phyloP scores from a whole-genome alignment of 257 asterid genomes.

The Ilex asprella region DNA sequence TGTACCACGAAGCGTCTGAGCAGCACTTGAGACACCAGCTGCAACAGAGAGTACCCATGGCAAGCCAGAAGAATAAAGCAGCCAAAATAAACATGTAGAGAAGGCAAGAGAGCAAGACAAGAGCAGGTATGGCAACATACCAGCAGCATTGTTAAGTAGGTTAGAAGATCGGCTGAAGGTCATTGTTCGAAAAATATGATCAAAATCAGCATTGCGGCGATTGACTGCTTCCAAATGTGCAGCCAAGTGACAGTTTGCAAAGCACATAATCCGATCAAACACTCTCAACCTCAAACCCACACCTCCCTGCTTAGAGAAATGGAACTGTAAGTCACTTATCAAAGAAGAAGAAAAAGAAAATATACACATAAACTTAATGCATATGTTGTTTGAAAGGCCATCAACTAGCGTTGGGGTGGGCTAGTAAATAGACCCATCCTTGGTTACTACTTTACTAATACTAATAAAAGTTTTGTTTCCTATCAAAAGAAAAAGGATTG shows the following conservation, averaged over 20 bases:
- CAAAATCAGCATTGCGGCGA: slow-evolving; percentile 83
- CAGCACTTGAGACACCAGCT: slow-evolving; percentile 87
- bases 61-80: slow-evolving; percentile 70
- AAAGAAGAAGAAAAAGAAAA: background rate
- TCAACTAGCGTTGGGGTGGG: too few species aligned
- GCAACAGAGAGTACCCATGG: slow-evolving; percentile 73
- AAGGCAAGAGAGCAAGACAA: slow-evolving; percentile 70
- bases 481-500: too few species aligned
- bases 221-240: slow-evolving; percentile 98
- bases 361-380: too few species aligned
- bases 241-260: slow-evolving; percentile 84
- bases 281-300: slow-evolving; percentile 95
- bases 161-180: slow-evolving; percentile 64
- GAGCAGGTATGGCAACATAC: slow-evolving; percentile 73
- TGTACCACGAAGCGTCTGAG: slow-evolving; percentile 71
- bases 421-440: too few species aligned
- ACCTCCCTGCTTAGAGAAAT: slow-evolving; percentile 63
- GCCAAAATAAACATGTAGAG: slow-evolving; percentile 64
- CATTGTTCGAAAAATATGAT: slow-evolving; percentile 82
- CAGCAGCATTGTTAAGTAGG: slow-evolving; percentile 57
- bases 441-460: too few species aligned
- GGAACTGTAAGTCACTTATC: background rate
- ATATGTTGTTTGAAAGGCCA: too few species aligned
- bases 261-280: slow-evolving; percentile 80
- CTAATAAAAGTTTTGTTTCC: too few species aligned